Evolutionary conservation across 2,329 filamentous ascomycete species (phyloP).

Genomic region (Emydomyces testavorans): DNA sequence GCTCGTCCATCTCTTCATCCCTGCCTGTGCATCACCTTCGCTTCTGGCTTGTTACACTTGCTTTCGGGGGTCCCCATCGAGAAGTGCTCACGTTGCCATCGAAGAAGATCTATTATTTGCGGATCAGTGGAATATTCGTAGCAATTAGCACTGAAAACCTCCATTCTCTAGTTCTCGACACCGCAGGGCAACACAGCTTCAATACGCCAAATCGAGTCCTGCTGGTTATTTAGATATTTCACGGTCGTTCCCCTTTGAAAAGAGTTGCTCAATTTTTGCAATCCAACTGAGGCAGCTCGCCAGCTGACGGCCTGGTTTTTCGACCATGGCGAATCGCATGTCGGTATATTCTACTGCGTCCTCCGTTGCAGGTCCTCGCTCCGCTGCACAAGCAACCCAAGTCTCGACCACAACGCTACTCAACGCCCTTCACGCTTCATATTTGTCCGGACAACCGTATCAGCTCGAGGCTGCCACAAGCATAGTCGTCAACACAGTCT

Average conservation of each 20-base stretch:
- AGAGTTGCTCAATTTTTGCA: neutral
- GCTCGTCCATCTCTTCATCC: neutral
- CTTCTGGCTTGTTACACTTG: neutral
- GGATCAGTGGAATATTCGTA: neutral
- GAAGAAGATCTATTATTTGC: neutral
- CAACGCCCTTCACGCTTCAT: constrained; percentile 83
- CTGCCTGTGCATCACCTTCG: neutral
- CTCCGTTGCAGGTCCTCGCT: constrained; percentile 42
- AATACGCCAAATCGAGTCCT: neutral
- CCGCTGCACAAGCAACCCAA: constrained; percentile 57
- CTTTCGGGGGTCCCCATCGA: neutral
- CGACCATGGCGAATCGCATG: constrained; percentile 48
- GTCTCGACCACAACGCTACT: constrained; percentile 87
- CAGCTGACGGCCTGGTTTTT: constrained; percentile 7
- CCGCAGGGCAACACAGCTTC: neutral
- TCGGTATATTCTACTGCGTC: constrained; percentile 53
- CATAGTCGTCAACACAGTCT: constrained; percentile 89
- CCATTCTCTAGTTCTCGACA: neutral
- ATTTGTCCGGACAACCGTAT: constrained; percentile 71
- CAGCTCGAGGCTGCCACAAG: constrained; percentile 80
- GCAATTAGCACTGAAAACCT: neutral
- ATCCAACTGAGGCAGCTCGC: neutral
- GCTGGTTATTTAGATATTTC: neutral
- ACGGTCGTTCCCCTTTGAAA: neutral
- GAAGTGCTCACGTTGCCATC: neutral